Percentiles rank a stretch among this genome's conserved stretches.
phyloP scores from a whole-genome alignment of 495 filamentous ascomycete genomes.

The Daldinia loculata region DNA sequence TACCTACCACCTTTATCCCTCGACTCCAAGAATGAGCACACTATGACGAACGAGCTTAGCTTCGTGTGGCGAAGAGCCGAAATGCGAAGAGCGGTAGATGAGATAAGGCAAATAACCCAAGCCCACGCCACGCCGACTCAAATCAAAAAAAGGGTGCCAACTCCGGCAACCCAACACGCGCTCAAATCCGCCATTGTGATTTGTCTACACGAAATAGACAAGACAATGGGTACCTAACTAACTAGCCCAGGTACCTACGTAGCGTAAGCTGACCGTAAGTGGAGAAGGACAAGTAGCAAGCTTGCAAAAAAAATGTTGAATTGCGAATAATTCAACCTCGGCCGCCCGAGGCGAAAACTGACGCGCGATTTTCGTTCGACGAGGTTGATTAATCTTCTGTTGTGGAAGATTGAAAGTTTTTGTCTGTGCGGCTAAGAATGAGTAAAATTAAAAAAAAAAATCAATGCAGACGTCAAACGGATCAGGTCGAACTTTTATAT shows the following conservation, averaged over 20 bases:
- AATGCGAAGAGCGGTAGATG: background rate
- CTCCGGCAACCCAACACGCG: slow-evolving; percentile 32
- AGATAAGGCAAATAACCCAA: background rate
- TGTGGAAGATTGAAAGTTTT: too few species aligned
- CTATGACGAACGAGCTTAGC: slow-evolving; percentile 5
- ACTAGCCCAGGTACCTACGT: background rate
- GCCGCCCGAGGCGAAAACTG: background rate
- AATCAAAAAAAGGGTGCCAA: slow-evolving; percentile 8
- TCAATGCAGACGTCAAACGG: background rate
- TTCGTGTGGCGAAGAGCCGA: slow-evolving; percentile 26
- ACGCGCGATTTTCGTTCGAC: background rate
- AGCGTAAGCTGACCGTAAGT: background rate
- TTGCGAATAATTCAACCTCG: background rate
- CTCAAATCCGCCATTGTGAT: slow-evolving; percentile 28
- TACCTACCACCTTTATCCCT: background rate
- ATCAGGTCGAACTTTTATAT: background rate
- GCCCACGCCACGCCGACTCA: background rate
- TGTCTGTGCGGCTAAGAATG: too few species aligned
- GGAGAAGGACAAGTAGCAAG: background rate
- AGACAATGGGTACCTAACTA: background rate
- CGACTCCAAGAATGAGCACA: slow-evolving; percentile 2
- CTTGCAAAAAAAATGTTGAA: background rate
- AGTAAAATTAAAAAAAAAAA: background rate
- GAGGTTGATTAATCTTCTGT: background rate
- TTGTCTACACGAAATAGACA: background rate